phyloP scores from a whole-genome alignment of 768 basidiomycete species.

The Pleurotus giganteus region DNA sequence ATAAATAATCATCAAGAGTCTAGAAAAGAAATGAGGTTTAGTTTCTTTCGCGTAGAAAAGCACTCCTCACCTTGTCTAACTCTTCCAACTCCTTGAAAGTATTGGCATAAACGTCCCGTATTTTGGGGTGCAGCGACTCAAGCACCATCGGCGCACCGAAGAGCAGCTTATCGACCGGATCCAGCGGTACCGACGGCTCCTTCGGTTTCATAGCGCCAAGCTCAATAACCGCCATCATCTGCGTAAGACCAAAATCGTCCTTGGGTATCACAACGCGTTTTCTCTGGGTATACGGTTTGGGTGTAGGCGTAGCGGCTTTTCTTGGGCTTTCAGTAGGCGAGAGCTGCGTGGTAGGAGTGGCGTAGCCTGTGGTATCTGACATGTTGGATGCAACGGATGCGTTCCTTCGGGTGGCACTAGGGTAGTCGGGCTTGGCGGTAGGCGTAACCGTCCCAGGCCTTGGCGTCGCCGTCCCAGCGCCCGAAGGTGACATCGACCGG shows the following conservation, averaged over 20 bases:
- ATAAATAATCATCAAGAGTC: slow-evolving; percentile 7
- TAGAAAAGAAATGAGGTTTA: not conserved
- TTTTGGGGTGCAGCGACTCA: slow-evolving; percentile 64
- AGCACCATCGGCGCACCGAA: slow-evolving; percentile 67
- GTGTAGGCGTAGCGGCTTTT: slow-evolving; percentile 25
- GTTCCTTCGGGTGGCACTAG: slow-evolving; percentile 43
- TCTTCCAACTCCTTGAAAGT: slow-evolving; percentile 76
- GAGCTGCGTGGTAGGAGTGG: slow-evolving; percentile 35
- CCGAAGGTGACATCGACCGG: slow-evolving; percentile 16
- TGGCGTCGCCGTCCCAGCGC: slow-evolving; percentile 13
- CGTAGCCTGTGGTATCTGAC: slow-evolving; percentile 59
- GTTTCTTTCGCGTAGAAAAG: not conserved
- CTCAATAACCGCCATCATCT: slow-evolving; percentile 90
- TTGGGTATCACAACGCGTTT: slow-evolving; percentile 54
- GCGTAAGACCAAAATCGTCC: slow-evolving; percentile 83
- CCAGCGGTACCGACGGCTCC: slow-evolving; percentile 32
- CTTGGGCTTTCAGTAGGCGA: slow-evolving; percentile 15
- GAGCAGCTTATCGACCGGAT: slow-evolving; percentile 70
- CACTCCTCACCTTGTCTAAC: slow-evolving; percentile 64
- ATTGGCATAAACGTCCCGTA: slow-evolving; percentile 68
- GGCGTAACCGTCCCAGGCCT: slow-evolving; percentile 16
- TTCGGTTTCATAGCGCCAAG: slow-evolving; percentile 46
- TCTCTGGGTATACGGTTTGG: slow-evolving; percentile 31
- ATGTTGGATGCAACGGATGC: slow-evolving; percentile 75
- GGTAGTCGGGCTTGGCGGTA: slow-evolving; percentile 15